These are phyloP conservation scores for Epichloe glyceriae DNA, from an alignment of 2,329 filamentous ascomycete species.

Conservation along the genomic window DNA sequence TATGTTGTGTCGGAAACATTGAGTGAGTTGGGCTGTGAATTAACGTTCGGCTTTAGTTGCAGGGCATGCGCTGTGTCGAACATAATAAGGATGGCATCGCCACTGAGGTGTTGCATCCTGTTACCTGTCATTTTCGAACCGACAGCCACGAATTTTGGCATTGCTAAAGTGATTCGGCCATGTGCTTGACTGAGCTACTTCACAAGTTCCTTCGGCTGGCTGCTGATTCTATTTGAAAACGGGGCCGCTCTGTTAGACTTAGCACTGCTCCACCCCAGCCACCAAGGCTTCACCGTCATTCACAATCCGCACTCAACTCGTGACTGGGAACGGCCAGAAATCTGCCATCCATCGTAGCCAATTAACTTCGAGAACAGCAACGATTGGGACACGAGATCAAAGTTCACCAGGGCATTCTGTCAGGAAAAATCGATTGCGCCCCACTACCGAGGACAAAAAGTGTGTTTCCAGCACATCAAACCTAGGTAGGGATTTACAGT, in stretches of 20 bases:
- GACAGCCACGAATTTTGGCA: background rate
- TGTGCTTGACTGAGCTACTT: background rate
- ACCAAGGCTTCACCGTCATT: background rate
- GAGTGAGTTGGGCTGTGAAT: background rate
- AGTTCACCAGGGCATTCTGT: no score
- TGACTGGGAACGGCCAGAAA: no score
- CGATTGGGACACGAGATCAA: no score
- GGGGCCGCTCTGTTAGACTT: background rate
- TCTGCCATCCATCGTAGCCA: background rate
- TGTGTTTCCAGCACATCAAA: no score
- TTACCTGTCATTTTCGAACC: background rate
- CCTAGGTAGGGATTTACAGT: no score
- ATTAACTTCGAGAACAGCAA: no score
- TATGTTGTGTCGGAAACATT: background rate
- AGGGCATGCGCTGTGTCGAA: background rate
- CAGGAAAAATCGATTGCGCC: no score
- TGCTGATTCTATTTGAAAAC: background rate
- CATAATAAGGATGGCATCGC: conserved; percentile 3
- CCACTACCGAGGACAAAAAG: no score
- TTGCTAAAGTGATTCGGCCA: background rate
- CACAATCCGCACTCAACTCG: background rate
- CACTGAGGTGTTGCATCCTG: background rate
- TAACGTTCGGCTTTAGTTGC: background rate
- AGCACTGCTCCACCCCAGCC: background rate
- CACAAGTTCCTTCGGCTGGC: background rate